Base-by-base conservation (phyloP, 257 asterid genomes). In the Oldenlandia corymbosa region DNA sequence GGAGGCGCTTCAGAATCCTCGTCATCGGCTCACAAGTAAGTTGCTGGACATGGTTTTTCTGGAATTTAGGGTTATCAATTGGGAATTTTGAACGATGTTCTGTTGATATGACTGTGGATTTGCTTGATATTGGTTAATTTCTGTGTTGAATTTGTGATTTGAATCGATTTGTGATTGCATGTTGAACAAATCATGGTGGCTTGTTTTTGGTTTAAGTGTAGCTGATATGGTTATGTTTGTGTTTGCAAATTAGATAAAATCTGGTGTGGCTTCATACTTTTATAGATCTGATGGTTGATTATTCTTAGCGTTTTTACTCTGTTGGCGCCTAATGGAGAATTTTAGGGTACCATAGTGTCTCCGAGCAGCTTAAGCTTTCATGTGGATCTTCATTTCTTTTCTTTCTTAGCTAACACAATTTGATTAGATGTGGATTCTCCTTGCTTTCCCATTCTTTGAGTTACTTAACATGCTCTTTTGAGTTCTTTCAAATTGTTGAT, bases 1-100 rank as follows among this genome's bases (percentile, higher is more conserved):
- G 53, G 99, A 93, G 83, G 99, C 99, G 21, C 99, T 93, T 67
- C 99, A 93, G 66, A 89, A 85, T 84, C 95, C 97, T 71, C 97
- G 99, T 64, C 99, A 92, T 78, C 97, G 99, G 58, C 66, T 92
- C 46, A 89, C 97, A 24, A 85, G 99, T 92, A 55, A 74, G 95
- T 66, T 21, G 18, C 31, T 52, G 37, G 5, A 20, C 61, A 55
- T 23, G 13, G 3, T 12, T 58, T n/a, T 45, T 62, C 31, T 1
- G 41, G 63, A 27, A 37, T 52, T 56, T 20, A 5, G 18, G 34
- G 58, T 54, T 20, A 7, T 1, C 16, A 2, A 2, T 16, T 31
- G 42, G 42, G 43, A 30, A 16, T 30, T 18, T 56, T 56, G 7
- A 30, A 13, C 3, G 43, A 9, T 42, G 27, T 28, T 58, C 49